phyloP scores from a whole-genome alignment of 345 rosid species.

The Populus alba region DNA sequence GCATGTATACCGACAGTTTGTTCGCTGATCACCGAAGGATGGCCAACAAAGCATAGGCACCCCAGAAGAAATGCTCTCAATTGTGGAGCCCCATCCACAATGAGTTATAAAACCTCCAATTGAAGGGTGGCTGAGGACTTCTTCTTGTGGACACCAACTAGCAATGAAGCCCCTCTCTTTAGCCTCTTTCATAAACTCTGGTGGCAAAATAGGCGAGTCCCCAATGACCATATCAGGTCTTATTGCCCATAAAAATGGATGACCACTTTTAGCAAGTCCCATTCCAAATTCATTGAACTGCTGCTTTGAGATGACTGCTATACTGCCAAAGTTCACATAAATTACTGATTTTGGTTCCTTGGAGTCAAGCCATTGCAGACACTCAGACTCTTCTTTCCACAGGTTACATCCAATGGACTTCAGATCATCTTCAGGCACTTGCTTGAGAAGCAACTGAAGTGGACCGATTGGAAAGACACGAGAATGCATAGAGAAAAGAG shows the following conservation, averaged over 20 bases:
- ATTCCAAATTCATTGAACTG: background rate
- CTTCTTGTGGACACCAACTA: background rate
- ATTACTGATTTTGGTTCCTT: background rate
- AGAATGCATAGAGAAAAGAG: background rate
- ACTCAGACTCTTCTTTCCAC: background rate
- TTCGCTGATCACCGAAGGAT: background rate
- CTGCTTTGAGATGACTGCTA: background rate
- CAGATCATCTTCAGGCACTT: background rate
- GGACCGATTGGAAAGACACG: background rate
- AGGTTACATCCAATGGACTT: background rate
- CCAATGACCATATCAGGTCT: background rate
- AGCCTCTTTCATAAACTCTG: background rate
- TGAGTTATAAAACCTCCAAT: background rate
- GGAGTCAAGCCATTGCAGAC: background rate
- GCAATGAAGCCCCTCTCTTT: background rate
- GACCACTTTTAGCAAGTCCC: background rate
- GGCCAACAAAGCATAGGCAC: background rate
- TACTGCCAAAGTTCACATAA: background rate
- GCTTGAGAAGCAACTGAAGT: background rate
- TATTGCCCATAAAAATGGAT: background rate
- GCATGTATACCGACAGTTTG: background rate
- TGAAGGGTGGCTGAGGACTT: background rate
- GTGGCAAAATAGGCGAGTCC: background rate
- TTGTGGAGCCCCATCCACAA: background rate
- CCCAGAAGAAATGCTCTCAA: background rate